Percentiles rank a stretch among this genome's conserved stretches.
phyloP scores from a whole-genome alignment of 106 monocot genomes.

The Dendrobium officinale region DNA sequence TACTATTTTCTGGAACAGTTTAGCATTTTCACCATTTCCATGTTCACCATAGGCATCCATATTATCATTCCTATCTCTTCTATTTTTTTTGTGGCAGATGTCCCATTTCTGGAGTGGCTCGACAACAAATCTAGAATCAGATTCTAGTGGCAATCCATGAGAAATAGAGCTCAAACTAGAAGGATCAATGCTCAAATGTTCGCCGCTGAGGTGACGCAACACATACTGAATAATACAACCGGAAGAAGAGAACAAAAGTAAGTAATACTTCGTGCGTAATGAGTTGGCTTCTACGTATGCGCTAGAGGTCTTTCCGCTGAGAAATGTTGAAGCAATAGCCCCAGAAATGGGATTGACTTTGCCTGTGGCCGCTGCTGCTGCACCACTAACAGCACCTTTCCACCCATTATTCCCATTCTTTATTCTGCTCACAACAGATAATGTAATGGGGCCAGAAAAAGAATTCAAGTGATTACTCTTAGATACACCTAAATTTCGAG shows the following conservation, averaged over 20 bases:
- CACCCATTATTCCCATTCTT: slow-evolving; percentile 76
- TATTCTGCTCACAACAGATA: slow-evolving; percentile 80
- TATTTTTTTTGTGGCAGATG: slow-evolving; percentile 68
- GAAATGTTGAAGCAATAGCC: slow-evolving; percentile 83
- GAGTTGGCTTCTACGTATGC: slow-evolving; percentile 25
- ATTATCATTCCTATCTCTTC: slow-evolving; percentile 60
- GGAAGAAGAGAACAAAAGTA: slow-evolving; percentile 86
- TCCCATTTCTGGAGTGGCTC: slow-evolving; percentile 95
- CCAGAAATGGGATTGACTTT: slow-evolving; percentile 57
- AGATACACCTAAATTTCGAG: slow-evolving; percentile 10
- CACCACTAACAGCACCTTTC: slow-evolving; percentile 75
- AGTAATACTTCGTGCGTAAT: slow-evolving; percentile 34
- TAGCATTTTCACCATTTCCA: slow-evolving; percentile 43
- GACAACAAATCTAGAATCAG: slow-evolving; percentile 52
- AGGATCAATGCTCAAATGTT: slow-evolving; percentile 33
- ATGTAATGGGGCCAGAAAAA: slow-evolving; percentile 43
- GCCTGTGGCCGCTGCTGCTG: slow-evolving; percentile 74
- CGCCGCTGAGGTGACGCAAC: slow-evolving; percentile 33
- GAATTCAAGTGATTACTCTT: slow-evolving; percentile 24
- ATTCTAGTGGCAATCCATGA: slow-evolving; percentile 23
- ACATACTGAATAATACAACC: slow-evolving; percentile 83
- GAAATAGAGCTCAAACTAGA: slow-evolving; percentile 26
- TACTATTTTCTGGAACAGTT: slow-evolving; percentile 37
- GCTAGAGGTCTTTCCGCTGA: slow-evolving; percentile 40
- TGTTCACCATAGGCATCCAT: slow-evolving; percentile 77